A percentile compares a stretch with the other conserved stretches of the same genome.
These are phyloP conservation scores for Fusarium hainanense DNA, from an alignment of 2,329 filamentous ascomycete species.

Conservation along the genomic window DNA sequence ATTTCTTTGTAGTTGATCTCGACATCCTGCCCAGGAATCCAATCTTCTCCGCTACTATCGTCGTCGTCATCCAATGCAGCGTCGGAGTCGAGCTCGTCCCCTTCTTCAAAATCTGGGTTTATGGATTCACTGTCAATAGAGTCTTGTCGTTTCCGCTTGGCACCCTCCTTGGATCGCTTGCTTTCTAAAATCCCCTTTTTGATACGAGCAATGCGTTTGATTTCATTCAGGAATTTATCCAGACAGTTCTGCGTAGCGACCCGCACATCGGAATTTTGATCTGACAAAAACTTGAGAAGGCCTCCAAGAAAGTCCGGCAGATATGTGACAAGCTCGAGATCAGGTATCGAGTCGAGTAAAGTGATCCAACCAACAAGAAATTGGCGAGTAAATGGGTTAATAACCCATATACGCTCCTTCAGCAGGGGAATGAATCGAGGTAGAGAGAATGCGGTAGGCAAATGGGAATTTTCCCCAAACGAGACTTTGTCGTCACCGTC, in stretches of 20 bases:
- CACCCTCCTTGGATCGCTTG: constrained; percentile 74
- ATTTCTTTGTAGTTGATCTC: constrained; percentile 94
- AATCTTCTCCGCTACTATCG: constrained; percentile 83
- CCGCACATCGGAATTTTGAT: constrained; percentile 93
- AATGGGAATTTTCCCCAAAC: constrained; percentile 59
- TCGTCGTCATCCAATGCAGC: constrained; percentile 68
- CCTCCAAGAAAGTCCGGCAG: constrained; percentile 92
- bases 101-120: constrained; percentile 68
- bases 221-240: constrained; percentile 91
- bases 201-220: constrained; percentile 91
- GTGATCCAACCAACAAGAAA: constrained; percentile 98
- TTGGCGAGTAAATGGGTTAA: constrained; percentile 93
- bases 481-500: constrained; percentile 60
- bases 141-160: constrained; percentile 75
- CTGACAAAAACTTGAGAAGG: constrained; percentile 89
- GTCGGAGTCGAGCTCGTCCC: constrained; percentile 69
- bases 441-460: constrained; percentile 91
- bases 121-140: constrained; percentile 75
- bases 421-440: constrained; percentile 91
- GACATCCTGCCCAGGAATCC: constrained; percentile 97
- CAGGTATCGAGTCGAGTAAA: constrained; percentile 93
- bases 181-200: constrained; percentile 94
- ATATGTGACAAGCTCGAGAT: constrained; percentile 92
- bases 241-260: constrained; percentile 89
- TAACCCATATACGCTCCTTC: constrained; percentile 91